Evolutionary conservation across 345 rosid genomes (phyloP).

Genomic region (Arabidopsis suecica): DNA sequence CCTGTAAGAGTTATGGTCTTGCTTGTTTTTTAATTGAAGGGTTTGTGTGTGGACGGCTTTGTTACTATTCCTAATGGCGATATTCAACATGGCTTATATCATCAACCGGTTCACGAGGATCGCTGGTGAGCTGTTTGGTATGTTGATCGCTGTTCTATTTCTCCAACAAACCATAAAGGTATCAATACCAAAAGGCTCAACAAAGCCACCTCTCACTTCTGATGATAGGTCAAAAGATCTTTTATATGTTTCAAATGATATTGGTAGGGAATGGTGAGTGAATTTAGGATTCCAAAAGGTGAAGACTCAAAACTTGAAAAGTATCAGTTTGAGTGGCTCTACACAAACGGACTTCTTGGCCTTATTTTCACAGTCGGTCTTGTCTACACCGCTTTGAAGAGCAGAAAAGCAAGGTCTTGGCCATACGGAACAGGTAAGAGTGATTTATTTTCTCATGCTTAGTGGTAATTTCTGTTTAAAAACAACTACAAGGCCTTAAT

Average conservation of each 20-base stretch:
- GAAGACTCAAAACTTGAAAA: conserved; percentile 52
- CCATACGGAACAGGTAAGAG: conserved; percentile 65
- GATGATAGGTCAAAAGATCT: background rate
- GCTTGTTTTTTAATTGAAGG: conserved; percentile 50
- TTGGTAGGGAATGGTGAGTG: conserved; percentile 70
- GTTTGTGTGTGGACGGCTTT: conserved; percentile 89
- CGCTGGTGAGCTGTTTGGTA: conserved; percentile 87
- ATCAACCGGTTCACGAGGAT: conserved; percentile 80
- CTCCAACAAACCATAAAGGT: conserved; percentile 84
- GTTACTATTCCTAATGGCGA: conserved; percentile 66
- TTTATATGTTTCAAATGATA: background rate
- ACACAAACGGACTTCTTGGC: conserved; percentile 67
- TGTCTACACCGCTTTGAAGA: conserved; percentile 62
- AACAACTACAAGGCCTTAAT: background rate
- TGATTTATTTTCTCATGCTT: background rate
- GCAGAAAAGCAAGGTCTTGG: conserved; percentile 77
- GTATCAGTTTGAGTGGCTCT: conserved; percentile 69
- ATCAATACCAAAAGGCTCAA: background rate
- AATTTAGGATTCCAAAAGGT: conserved; percentile 55
- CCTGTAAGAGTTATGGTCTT: conserved; percentile 11
- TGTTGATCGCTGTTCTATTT: conserved; percentile 76
- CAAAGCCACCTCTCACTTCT: background rate
- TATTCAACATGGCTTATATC: conserved; percentile 61
- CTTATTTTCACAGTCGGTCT: conserved; percentile 66
- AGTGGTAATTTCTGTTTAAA: background rate